Base-by-base conservation (phyloP, 2,329 filamentous ascomycete species). In the Paracamarosporium sp. region DNA sequence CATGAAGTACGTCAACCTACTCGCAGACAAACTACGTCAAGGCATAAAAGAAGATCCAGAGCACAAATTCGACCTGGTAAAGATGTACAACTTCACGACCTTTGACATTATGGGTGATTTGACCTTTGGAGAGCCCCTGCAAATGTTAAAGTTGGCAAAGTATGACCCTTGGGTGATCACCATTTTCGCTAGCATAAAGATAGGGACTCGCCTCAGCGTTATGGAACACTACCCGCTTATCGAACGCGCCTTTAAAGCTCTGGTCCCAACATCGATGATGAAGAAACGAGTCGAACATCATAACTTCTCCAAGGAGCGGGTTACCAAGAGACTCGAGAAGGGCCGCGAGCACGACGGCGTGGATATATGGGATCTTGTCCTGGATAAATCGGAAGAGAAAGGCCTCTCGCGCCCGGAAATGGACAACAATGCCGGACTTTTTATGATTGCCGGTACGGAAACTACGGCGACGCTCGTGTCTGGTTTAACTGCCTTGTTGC, bases 381-480 rank as follows among this genome's bases (percentile, higher is more conserved):
- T 80, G 7, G 59, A 17, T 11, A 12, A 48, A 50, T 71, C 75
- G 25, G 73, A 66, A 27, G 73, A 66, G 2, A 68, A 66, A 27
- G 68, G 66, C 0, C 40, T 76, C 27, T 57, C 59, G 4, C 51
- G 63, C 25, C 54, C 36, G 0, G 77, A 82, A 43, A 78, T 82
- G 68, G 70, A 80, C 17, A 56, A 70, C 0, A 79, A 78, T 50
- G 64, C 73, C 0, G 57, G 61, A 1, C 30, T 78, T 0, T 70
- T 81, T 30, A 79, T 81, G 62, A 53, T 78, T 6, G 81, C 79
- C 1, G 81, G 80, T 1, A 78, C 76, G 20, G 80, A 83, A 53
- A 82, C 81, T 0, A 78, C 79, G 0, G 80, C 80, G 0, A 80
- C 76, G 0, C 50, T 77, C 6, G 63, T 82, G 1, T 74, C 71